A percentile compares a stretch with the other conserved stretches of the same genome.
These are phyloP conservation scores for Anthracocystis panici-leucophaei DNA, from an alignment of 1,284 basidiomycete species.

Conservation along the genomic window DNA sequence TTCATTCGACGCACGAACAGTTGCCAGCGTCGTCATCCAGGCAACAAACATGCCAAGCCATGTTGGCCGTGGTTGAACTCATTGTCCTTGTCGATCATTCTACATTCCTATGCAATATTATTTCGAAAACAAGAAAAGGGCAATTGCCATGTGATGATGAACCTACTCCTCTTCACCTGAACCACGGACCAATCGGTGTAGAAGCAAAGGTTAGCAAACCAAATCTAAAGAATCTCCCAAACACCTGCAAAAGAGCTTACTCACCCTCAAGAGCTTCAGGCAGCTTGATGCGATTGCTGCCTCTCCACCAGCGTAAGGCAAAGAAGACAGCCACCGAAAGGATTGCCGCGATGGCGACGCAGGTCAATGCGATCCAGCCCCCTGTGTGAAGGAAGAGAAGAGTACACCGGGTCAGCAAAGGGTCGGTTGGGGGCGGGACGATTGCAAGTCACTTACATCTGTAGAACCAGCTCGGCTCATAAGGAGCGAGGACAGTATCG, in stretches of 20 bases:
- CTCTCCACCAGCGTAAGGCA: slow-evolving; percentile 37
- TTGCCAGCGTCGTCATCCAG: slow-evolving; percentile 48
- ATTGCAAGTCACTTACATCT: slow-evolving; percentile 42
- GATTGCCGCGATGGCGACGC: neutral
- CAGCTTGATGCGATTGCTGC: slow-evolving; percentile 38
- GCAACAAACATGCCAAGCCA: slow-evolving; percentile 59
- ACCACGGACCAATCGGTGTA: too few relatives aligned
- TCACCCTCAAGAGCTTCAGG: slow-evolving; percentile 47
- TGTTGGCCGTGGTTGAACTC: slow-evolving; percentile 50
- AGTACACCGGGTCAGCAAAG: neutral
- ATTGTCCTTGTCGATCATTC: neutral
- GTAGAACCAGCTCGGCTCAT: slow-evolving; percentile 75
- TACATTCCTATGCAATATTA: slow-evolving; percentile 8
- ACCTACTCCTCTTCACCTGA: slow-evolving; percentile 34
- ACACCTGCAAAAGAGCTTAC: neutral
- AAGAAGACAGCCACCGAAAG: slow-evolving; percentile 6
- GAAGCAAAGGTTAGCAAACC: neutral
- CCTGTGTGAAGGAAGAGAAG: slow-evolving; percentile 9
- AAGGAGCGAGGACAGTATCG: slow-evolving; percentile 85
- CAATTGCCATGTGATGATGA: neutral
- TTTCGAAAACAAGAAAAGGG: neutral
- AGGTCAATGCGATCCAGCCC: slow-evolving; percentile 42
- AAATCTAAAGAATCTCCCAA: neutral
- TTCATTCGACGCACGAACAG: slow-evolving; percentile 13
- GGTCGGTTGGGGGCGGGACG: too few relatives aligned